phyloP scores from a whole-genome alignment of 2,329 filamentous ascomycete genomes.

The Chalara sp. region DNA sequence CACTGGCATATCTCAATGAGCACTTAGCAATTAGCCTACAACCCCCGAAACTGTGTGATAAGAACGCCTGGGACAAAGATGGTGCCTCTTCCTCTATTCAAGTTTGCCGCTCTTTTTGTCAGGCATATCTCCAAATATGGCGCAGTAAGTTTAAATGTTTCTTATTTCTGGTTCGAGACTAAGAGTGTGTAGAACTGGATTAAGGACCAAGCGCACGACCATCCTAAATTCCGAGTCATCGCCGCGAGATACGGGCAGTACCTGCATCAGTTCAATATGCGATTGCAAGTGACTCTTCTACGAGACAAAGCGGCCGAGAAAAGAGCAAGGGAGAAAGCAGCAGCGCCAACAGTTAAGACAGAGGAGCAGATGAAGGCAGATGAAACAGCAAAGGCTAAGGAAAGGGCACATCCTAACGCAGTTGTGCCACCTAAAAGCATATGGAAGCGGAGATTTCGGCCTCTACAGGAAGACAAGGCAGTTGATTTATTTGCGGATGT shows the following conservation, averaged over 20 bases:
- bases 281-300: conserved; percentile 51
- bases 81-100: conserved; percentile 62
- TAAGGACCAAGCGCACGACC: conserved; percentile 59
- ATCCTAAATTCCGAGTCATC: conserved; percentile 51
- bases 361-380: conserved; percentile 52
- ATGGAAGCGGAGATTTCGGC: conserved; percentile 55
- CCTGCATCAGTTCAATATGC: conserved; percentile 63
- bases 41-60: too few relatives aligned
- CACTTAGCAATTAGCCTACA: too few relatives aligned
- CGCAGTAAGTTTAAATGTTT: conserved; percentile 42
- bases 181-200: conserved; percentile 49
- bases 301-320: conserved; percentile 51
- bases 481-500: conserved; percentile 63
- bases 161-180: conserved; percentile 3
- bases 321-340: conserved; percentile 54
- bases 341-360: conserved; percentile 58
- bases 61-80: conserved; percentile 29
- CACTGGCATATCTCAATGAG: too few relatives aligned
- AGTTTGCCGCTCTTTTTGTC: conserved; percentile 57
- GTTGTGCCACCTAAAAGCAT: conserved; percentile 36
- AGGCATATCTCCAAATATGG: conserved; percentile 64
- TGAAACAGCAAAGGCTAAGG: conserved; percentile 38
- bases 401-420: conserved; percentile 25
- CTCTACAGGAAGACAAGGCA: conserved; percentile 57
- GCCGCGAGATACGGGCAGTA: conserved; percentile 56